Conservation (phyloP, 345 rosid species). For the Nephelium lappaceum region DNA sequence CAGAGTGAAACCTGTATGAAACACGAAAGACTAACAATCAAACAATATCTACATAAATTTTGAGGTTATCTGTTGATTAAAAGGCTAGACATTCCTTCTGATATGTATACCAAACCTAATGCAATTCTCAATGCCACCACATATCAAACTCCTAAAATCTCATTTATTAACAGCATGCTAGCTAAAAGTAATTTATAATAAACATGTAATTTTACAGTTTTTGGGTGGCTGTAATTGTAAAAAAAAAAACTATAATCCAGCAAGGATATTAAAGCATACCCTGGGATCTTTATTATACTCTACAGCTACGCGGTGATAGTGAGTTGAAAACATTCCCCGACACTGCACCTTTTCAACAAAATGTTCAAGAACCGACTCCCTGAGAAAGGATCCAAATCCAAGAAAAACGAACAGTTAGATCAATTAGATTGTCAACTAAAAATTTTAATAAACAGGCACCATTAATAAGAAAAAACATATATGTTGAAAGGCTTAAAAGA, state of each 20-base stretch:
- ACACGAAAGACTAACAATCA: not conserved
- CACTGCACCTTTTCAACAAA: constrained; percentile 77
- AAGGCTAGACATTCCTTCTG: not conserved
- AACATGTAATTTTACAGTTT: not conserved
- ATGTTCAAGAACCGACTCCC: constrained; percentile 93
- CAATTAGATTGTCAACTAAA: not conserved
- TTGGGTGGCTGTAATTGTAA: not conserved
- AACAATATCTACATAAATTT: not conserved
- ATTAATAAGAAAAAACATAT: constrained; percentile 3
- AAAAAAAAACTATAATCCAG: not conserved
- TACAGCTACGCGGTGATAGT: constrained; percentile 86
- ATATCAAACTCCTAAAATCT: not conserved
- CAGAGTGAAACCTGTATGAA: constrained; percentile 74
- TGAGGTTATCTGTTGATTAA: not conserved
- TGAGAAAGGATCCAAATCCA: constrained; percentile 27
- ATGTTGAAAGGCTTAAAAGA: not conserved
- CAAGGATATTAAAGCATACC: constrained; percentile 33
- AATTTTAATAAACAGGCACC: not conserved
- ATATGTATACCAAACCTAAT: not conserved
- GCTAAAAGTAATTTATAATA: not conserved
- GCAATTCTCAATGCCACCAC: not conserved
- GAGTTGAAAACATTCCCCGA: constrained; percentile 95
- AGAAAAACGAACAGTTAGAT: constrained; percentile 1
- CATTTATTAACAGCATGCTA: constrained; percentile 2
- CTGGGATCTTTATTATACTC: constrained; percentile 67